Conservation (phyloP, 2,329 filamentous ascomycete genomes). For the Westerdykella aurantiaca region DNA sequence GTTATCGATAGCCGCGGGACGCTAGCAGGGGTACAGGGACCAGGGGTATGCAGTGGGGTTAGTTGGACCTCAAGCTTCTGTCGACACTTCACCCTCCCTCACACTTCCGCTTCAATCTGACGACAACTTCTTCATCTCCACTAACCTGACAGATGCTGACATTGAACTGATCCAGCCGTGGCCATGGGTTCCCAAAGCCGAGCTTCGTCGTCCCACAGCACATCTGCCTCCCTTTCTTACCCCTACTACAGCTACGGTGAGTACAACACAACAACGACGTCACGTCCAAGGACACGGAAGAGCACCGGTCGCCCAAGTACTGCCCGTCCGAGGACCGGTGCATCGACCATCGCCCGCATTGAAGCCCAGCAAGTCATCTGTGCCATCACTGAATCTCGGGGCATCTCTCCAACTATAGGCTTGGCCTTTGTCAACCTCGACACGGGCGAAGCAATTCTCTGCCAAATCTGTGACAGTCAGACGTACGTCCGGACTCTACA, state of each 20-base stretch:
- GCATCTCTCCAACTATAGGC: conserved; percentile 76
- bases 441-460: conserved; percentile 76
- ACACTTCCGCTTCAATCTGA: conserved; percentile 1
- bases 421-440: conserved; percentile 82
- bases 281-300: conserved; percentile 28
- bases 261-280: conserved; percentile 34
- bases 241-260: conserved; percentile 29
- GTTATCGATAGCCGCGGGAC: neutral
- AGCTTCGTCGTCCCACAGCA: conserved; percentile 27
- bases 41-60: neutral
- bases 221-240: conserved; percentile 29
- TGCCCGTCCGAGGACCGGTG: conserved; percentile 48
- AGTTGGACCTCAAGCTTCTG: neutral
- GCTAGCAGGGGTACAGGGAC: neutral
- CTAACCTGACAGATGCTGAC: conserved; percentile 9
- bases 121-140: conserved; percentile 9
- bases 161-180: conserved; percentile 11
- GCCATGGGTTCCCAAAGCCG: conserved; percentile 22
- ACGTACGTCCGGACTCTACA: conserved; percentile 85
- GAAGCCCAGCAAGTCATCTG: conserved; percentile 72
- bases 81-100: neutral
- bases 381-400: conserved; percentile 81
- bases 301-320: conserved; percentile 39
- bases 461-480: conserved; percentile 88
- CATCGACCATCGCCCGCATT: conserved; percentile 53